Conservation (phyloP, 352 stramenopile species). For the Blastocystis sp. region DNA sequence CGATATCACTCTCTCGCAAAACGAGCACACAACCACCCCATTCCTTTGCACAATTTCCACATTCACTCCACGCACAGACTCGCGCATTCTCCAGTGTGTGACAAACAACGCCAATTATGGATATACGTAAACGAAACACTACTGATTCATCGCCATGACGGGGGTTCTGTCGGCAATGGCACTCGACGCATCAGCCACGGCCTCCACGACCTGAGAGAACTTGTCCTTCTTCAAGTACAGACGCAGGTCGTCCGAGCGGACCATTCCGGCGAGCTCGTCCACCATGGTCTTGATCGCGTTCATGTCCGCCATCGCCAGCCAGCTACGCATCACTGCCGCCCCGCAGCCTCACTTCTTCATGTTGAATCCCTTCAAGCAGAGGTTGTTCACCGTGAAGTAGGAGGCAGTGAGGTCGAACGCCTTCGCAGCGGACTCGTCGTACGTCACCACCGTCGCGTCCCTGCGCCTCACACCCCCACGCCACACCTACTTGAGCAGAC, state of each 20-base stretch:
- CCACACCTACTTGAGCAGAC: conserved; percentile 51
- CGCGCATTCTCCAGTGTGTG: background rate
- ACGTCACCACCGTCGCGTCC: conserved; percentile 58
- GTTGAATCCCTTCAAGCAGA: conserved; percentile 73
- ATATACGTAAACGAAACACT: conserved; percentile 66
- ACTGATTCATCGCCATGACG: conserved; percentile 71
- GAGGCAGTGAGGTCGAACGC: conserved; percentile 35
- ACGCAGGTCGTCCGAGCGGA: conserved; percentile 63
- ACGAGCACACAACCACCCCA: no score
- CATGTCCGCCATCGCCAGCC: conserved; percentile 34
- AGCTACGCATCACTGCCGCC: background rate
- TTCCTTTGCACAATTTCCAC: no score
- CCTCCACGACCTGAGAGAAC: conserved; percentile 76
- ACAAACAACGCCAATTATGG: conserved; percentile 64
- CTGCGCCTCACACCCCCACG: background rate
- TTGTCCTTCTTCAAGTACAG: conserved; percentile 76
- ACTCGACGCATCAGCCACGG: conserved; percentile 65
- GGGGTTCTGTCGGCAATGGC: conserved; percentile 67
- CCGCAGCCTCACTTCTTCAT: background rate
- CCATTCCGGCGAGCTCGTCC: conserved; percentile 71
- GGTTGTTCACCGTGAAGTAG: conserved; percentile 47
- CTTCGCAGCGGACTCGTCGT: conserved; percentile 35
- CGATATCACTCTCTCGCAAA: no score
- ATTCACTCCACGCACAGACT: no score
- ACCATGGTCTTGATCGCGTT: conserved; percentile 75